Conservation (phyloP, 371 early-diverging fungal species). For the Sporodiniella umbellata region DNA sequence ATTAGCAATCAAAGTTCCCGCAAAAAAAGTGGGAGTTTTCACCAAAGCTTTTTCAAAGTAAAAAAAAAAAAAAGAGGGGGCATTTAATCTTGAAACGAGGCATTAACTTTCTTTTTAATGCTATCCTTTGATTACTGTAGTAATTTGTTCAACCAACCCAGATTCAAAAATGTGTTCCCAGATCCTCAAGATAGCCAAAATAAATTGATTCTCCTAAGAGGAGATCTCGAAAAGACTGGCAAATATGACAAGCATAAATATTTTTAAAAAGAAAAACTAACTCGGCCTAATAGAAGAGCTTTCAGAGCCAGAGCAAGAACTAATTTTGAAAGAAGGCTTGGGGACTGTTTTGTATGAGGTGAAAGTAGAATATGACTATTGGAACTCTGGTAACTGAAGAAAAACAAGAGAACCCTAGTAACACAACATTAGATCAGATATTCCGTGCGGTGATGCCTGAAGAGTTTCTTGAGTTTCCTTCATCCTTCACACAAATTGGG, state of each 20-base stretch:
- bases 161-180: slow-evolving; percentile 66
- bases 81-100: not conserved
- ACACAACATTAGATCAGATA: slow-evolving; percentile 69
- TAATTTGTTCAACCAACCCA: slow-evolving; percentile 69
- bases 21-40: slow-evolving; percentile 51
- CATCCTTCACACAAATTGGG: slow-evolving; percentile 92
- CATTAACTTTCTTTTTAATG: not conserved
- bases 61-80: too few species aligned
- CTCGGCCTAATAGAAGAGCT: slow-evolving; percentile 25
- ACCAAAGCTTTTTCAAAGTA: slow-evolving; percentile 53
- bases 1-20: slow-evolving; percentile 65
- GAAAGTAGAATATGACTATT: slow-evolving; percentile 70
- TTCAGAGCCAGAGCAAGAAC: slow-evolving; percentile 38
- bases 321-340: slow-evolving; percentile 49
- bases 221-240: slow-evolving; percentile 15
- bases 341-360: slow-evolving; percentile 53
- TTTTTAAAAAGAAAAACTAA: not conserved
- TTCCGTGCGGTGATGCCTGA: slow-evolving; percentile 89
- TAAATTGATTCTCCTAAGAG: slow-evolving; percentile 62
- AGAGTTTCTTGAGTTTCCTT: slow-evolving; percentile 71
- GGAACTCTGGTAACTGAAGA: slow-evolving; percentile 64
- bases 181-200: slow-evolving; percentile 53
- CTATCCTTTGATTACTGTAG: slow-evolving; percentile 18
- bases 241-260: not conserved
- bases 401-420: not conserved